Percentiles rank a stretch among this genome's conserved stretches.
Evolutionary conservation across 116 monocot species (phyloP).

Genomic region (Iris pallida): DNA sequence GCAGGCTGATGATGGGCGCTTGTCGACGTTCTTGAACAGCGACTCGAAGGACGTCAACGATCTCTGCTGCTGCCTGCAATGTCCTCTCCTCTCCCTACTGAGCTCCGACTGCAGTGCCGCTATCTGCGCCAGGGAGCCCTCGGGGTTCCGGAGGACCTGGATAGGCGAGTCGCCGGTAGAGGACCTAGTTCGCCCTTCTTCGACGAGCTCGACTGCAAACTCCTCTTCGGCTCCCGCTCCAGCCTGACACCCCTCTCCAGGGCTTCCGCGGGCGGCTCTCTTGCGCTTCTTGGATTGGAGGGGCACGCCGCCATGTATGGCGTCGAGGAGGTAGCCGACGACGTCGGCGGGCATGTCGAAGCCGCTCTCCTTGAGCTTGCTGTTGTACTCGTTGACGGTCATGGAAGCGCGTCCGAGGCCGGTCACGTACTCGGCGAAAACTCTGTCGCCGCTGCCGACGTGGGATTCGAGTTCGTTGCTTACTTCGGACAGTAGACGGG

Average conservation of each 20-base stretch:
- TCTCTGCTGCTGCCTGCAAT: constrained; percentile 87
- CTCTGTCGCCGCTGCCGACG: constrained; percentile 47
- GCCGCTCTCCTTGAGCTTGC: constrained; percentile 74
- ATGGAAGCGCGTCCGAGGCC: constrained; percentile 41
- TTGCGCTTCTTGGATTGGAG: constrained; percentile 28
- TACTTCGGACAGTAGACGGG: constrained; percentile 79
- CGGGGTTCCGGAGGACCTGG: constrained; percentile 93
- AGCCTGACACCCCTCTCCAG: constrained; percentile 9
- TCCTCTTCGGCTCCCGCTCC: constrained; percentile 73
- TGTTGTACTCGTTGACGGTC: constrained; percentile 67
- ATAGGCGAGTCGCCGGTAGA: constrained; percentile 95
- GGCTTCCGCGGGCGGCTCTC: too few species aligned
- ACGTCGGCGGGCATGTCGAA: constrained; percentile 93
- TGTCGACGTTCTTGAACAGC: constrained; percentile 89
- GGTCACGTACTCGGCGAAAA: constrained; percentile 52
- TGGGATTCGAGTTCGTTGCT: constrained; percentile 79
- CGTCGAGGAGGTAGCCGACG: constrained; percentile 82
- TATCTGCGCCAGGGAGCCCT: constrained; percentile 83
- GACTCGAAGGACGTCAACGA: constrained; percentile 73
- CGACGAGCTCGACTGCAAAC: constrained; percentile 87
- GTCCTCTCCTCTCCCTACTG: constrained; percentile 90
- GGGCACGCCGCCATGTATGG: constrained; percentile 88
- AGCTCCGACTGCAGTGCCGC: constrained; percentile 92
- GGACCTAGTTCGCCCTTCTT: constrained; percentile 88
- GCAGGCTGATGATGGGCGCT: constrained; percentile 87